Evolutionary conservation across 768 basidiomycete genomes (phyloP).

Genomic region (Trametes cinnabarina): DNA sequence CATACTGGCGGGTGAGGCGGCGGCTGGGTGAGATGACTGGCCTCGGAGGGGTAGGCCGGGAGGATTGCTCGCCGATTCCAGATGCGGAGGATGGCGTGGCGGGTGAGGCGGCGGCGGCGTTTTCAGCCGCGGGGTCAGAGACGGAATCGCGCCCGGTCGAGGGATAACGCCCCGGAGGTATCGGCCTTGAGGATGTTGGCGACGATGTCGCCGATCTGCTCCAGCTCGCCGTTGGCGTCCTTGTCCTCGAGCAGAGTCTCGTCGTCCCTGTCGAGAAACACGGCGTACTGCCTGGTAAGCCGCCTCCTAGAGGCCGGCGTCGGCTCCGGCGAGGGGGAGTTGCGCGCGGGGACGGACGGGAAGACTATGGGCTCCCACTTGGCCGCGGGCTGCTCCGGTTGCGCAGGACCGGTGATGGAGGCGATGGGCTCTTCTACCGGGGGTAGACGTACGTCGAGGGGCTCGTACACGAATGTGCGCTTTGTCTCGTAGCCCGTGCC

Average conservation of each 20-base stretch:
- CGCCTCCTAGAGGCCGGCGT: not conserved
- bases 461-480: not conserved
- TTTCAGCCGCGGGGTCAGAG: slow-evolving; percentile 1
- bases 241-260: not conserved
- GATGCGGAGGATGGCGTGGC: not conserved
- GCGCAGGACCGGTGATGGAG: not conserved
- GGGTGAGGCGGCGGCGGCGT: not conserved
- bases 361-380: not conserved
- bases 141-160: slow-evolving; percentile 6
- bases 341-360: not conserved
- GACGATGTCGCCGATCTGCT: slow-evolving; percentile 5
- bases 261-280: slow-evolving; percentile 1
- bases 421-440: not conserved
- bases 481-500: not conserved
- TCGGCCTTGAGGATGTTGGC: slow-evolving; percentile 8
- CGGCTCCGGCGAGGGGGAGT: not conserved
- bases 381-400: not conserved
- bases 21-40: not conserved
- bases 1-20: not conserved
- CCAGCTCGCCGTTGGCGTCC: not conserved
- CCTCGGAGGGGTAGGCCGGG: not conserved
- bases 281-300: slow-evolving; percentile 10
- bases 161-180: not conserved
- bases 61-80: not conserved
- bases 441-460: not conserved